A percentile compares a stretch with the other conserved stretches of the same genome.
Evolutionary conservation across 495 filamentous ascomycete species (phyloP).

Genomic region (Xylaria scruposa): DNA sequence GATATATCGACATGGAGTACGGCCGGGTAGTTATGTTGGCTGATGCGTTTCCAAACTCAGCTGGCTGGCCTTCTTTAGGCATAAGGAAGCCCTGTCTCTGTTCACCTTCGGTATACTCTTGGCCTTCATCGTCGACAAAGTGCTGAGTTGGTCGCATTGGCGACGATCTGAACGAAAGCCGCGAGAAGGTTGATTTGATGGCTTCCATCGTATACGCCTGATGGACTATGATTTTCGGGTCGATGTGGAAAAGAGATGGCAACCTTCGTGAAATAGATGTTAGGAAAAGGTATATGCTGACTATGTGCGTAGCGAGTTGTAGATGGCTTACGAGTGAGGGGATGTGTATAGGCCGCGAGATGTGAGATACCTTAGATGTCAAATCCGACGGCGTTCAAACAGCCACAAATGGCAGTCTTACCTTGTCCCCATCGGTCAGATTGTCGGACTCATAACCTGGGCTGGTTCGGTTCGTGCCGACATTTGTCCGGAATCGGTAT

Average conservation of each 20-base stretch:
- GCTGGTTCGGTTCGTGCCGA: neutral
- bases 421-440: neutral
- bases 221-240: neutral
- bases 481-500: conserved; percentile 17
- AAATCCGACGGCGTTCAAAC: neutral
- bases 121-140: conserved; percentile 1
- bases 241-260: neutral
- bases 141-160: neutral
- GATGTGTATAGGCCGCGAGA: neutral
- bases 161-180: neutral
- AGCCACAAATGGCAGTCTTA: neutral
- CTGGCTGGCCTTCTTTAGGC: neutral
- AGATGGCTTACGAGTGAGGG: neutral
- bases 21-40: neutral
- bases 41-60: neutral
- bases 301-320: neutral
- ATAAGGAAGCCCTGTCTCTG: conserved; percentile 2
- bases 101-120: conserved; percentile 3
- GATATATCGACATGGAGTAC: neutral
- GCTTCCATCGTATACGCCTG: neutral
- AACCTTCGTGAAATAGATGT: neutral
- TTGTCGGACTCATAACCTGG: neutral
- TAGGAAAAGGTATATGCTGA: neutral
- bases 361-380: neutral
- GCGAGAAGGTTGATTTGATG: neutral